Percentiles rank a stretch among this genome's conserved stretches.
phyloP scores from a whole-genome alignment of 306 rosid genomes.

The Cicer judaicum region DNA sequence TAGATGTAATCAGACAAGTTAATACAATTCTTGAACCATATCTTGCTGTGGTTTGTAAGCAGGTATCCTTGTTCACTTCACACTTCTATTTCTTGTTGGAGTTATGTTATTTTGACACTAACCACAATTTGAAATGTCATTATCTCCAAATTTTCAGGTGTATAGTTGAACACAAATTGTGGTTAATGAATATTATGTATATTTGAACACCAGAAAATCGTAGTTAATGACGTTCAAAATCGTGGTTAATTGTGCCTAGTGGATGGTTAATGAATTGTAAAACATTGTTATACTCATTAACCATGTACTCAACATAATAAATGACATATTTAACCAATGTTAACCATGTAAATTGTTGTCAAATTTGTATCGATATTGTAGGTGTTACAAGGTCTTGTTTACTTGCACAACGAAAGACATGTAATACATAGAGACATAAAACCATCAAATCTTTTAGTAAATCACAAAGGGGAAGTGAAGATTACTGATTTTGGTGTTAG shows the following conservation, averaged over 20 bases:
- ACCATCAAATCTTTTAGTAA: constrained; percentile 92
- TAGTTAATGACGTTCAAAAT: too few species aligned
- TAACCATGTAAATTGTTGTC: too few species aligned
- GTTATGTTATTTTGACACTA: constrained; percentile 17
- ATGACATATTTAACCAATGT: too few species aligned
- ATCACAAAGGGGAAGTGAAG: constrained; percentile 97
- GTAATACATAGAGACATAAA: constrained; percentile 97
- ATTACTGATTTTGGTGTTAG: constrained; percentile 99
- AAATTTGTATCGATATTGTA: constrained; percentile 46
- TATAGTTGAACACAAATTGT: too few species aligned
- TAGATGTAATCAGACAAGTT: constrained; percentile 82
- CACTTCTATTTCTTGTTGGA: constrained; percentile 31
- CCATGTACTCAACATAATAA: too few species aligned
- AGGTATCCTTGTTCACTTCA: constrained; percentile 57
- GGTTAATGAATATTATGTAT: too few species aligned
- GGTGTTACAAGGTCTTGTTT: constrained; percentile 95
- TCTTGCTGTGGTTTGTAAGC: constrained; percentile 97
- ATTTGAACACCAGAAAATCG: too few species aligned
- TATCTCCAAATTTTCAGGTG: too few species aligned
- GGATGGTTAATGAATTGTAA: too few species aligned
- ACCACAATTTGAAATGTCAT: too few species aligned
- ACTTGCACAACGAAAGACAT: constrained; percentile 92
- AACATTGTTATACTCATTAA: too few species aligned
- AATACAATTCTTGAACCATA: constrained; percentile 97
- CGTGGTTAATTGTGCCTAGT: too few species aligned